Evolutionary conservation across 208 protist species (phyloP).

Genomic region (Crithidia bombi): DNA sequence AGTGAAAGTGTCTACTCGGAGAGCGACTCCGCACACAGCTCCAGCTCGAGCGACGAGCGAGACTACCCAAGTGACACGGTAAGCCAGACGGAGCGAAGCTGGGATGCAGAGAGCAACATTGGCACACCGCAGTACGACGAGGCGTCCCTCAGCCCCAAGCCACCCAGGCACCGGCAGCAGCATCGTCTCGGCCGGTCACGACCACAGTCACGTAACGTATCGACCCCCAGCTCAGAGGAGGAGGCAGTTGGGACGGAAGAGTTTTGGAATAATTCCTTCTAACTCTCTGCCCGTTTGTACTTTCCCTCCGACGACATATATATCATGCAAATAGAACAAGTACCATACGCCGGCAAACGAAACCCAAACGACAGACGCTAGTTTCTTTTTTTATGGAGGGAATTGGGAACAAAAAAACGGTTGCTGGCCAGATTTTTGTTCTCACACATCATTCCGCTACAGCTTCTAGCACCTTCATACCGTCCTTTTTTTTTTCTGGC

Average conservation of each 20-base stretch:
- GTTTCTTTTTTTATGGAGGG: background rate
- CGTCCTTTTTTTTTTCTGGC: background rate
- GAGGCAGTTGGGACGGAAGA: background rate
- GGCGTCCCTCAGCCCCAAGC: background rate
- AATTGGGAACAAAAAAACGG: background rate
- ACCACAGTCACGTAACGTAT: background rate
- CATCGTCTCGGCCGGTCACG: background rate
- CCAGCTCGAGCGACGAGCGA: background rate
- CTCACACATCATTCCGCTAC: too few species aligned
- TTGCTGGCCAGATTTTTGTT: too few species aligned
- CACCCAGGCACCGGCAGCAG: background rate
- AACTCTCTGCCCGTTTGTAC: background rate
- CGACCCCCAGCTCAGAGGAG: slow-evolving; percentile 6
- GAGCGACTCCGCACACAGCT: background rate
- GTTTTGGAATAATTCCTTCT: background rate
- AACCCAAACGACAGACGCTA: slow-evolving; percentile 2
- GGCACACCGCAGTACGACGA: background rate
- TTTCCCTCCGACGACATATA: too few species aligned
- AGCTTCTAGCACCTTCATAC: too few species aligned
- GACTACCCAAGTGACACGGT: background rate
- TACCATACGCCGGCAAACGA: too few species aligned
- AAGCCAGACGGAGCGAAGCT: slow-evolving; percentile 13
- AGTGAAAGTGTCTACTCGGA: slow-evolving; percentile 17
- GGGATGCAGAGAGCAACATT: background rate
- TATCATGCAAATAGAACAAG: too few species aligned